Evolutionary conservation across 805 yeast species (phyloP).

Genomic region (Metschnikowia vanudenii): DNA sequence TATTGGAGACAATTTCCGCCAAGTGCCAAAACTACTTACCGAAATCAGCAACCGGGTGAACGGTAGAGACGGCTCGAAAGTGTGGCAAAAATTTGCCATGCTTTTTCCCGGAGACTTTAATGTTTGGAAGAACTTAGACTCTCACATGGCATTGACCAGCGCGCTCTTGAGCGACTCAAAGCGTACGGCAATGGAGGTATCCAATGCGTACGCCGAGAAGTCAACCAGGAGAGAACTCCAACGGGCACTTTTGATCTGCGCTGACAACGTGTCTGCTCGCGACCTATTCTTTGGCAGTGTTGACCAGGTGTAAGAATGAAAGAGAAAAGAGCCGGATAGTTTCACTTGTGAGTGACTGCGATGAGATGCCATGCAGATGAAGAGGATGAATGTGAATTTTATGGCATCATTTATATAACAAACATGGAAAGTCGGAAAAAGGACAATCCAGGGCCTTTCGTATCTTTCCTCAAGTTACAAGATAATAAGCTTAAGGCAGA

Average conservation of each 20-base stretch:
- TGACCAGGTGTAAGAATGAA: too few species aligned
- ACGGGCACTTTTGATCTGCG: constrained; percentile 64
- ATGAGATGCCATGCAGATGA: too few species aligned
- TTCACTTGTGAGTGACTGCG: too few species aligned
- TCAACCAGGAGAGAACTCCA: constrained; percentile 57
- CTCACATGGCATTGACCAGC: constrained; percentile 54
- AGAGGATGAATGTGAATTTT: too few species aligned
- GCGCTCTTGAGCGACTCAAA: constrained; percentile 51
- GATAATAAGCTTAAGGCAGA: too few species aligned
- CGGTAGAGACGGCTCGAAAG: constrained; percentile 17
- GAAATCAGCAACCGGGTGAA: constrained; percentile 47
- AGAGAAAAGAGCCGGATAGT: too few species aligned
- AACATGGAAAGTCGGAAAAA: too few species aligned
- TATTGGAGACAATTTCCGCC: constrained; percentile 48
- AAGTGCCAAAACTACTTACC: constrained; percentile 58
- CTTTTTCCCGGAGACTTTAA: constrained; percentile 68
- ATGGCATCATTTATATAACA: too few species aligned
- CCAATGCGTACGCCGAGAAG: constrained; percentile 49
- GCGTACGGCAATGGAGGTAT: constrained; percentile 49
- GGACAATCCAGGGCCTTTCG: too few species aligned
- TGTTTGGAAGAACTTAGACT: constrained; percentile 68
- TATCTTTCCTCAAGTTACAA: too few species aligned
- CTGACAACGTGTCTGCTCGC: constrained; percentile 29
- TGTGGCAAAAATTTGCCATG: constrained; percentile 71
- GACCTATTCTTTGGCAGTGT: not conserved